A percentile compares a stretch with the other conserved stretches of the same genome.
phyloP scores from a whole-genome alignment of 2,329 filamentous ascomycete species.

The Monilinia aucupariae region DNA sequence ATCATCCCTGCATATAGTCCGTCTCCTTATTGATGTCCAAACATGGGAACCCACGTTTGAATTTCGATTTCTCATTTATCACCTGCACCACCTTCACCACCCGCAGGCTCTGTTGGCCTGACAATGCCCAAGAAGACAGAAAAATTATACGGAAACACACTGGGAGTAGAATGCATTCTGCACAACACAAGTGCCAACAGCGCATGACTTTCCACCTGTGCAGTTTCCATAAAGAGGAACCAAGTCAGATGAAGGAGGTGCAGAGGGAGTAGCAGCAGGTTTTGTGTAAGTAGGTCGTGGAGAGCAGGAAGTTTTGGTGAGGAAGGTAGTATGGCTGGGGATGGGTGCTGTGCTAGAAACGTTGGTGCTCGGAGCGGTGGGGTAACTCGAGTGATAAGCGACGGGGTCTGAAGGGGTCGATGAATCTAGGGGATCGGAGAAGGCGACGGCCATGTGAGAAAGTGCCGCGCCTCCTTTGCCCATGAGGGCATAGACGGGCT shows the following conservation, averaged over 20 bases:
- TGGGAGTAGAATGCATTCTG: neutral
- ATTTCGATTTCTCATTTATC: neutral
- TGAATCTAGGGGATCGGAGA: too few relatives aligned
- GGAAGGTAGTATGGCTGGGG: neutral
- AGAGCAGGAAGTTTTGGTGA: neutral
- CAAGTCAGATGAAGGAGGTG: neutral
- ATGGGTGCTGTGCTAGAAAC: neutral
- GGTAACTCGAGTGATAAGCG: neutral
- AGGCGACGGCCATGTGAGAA: too few relatives aligned
- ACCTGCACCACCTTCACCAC: neutral
- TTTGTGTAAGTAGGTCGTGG: neutral
- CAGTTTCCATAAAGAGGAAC: slow-evolving; percentile 1
- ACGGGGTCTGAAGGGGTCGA: neutral
- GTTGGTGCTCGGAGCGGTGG: neutral
- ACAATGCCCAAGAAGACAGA: too few relatives aligned
- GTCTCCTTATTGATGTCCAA: neutral
- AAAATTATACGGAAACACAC: neutral
- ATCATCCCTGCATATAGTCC: neutral
- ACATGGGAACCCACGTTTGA: too few relatives aligned
- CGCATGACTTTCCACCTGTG: neutral
- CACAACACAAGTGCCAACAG: slow-evolving; percentile 1
- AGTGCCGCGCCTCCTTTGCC: neutral
- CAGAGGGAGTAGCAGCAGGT: neutral
- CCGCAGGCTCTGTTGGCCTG: neutral
- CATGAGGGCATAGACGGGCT: slow-evolving; percentile 18